Base-by-base conservation (phyloP, 352 stramenopile genomes). In the Pythium chondricola region DNA sequence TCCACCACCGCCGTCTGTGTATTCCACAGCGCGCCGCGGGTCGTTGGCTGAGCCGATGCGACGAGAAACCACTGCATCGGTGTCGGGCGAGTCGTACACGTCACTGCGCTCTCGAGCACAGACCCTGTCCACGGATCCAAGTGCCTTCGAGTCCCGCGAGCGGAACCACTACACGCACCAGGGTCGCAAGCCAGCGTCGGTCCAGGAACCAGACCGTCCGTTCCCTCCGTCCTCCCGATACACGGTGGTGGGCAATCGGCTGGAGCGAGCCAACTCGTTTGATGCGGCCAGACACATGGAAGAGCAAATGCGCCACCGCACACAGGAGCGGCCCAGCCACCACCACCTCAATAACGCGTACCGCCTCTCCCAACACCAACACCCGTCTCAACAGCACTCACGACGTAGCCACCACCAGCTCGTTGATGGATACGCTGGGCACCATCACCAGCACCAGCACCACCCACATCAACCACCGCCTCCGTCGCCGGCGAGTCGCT, bases 151-250 rank as follows among this genome's bases (percentile, higher is more conserved):
- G 17, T 29, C 37, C 3, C 22, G 38, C 2, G 29, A 51, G 24
- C 41, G 22, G 1, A 41, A 62, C 4, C 46, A 43, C 20, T 35
- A 2, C 3, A 3, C n/a, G 4, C 49, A 13, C 9, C 8, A 18
- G n/a, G 2, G 24, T 20, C 29, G 26, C 41, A 14, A 43, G 9
- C 7, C 16, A 10, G 48, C 43, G n/a, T 53, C 16, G 20, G 21
- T 3, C 31, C 25, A 24, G 48, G 47, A 2, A 36, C 48, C 17
- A 13, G 29, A 13, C 29, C 29, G 8, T 13, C 7, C 29, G 29
- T 57, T 64, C 5, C 56, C 56, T 4, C 48, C 56, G 25, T 64
- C 56, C n/a, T 38, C 49, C 8, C 14, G 48, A 25, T 64, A 64
- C 29, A 46, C 51, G 6, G 49, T 64, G 10, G 38, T 64, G 3